Evolutionary conservation across 345 rosid species (phyloP), one percentile per base, ranked within the genome.

Genomic region (Pelargonium nanum): DNA sequence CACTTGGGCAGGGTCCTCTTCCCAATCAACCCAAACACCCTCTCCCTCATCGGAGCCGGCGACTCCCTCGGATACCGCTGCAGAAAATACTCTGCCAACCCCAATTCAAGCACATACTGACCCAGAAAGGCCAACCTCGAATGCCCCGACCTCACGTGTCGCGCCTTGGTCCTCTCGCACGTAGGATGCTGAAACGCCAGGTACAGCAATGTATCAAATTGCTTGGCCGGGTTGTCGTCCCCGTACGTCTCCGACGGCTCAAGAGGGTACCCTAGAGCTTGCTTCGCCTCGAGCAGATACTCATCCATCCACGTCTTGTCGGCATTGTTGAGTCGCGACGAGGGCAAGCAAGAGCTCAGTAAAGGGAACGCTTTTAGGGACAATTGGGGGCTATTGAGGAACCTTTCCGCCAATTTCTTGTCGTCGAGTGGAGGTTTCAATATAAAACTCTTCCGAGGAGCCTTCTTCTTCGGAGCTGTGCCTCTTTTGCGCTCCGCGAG

Each of bases 21-120:
- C 65, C 99, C 99, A 66, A 89, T 84, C 85, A 93, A 77, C 58
- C 75, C 94, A 75, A 74, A 93, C 66, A 84, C 94, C 66, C 99
- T 87, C 74, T 93, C 97, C 83, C 99, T 84, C 85, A 93, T 73
- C 0, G 97, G 96, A 2, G 83, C 97, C 0, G 97, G 99, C 0
- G 87, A 82, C n/a, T 93, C 96, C 74, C 98, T 83, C 6, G 96
- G 98, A 66, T 85, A 92, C 78, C 91, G 80, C 84, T 92, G 95
- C 80, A 92, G 57, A 77, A 85, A 87, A 78, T 66, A 85, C 79
- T 89, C 98, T 2, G 86, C 72, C 15, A 87, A 53, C 1, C 87
- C 88, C 81, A 93, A 69, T 78, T 93, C 99, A 62, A 93, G 77
- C 67, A 93, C 99, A 60, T 85, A 93, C 70, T 93, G 99, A 59